phyloP scores from a whole-genome alignment of 2,329 filamentous ascomycete genomes.

The Mollisiaceae sp. region DNA sequence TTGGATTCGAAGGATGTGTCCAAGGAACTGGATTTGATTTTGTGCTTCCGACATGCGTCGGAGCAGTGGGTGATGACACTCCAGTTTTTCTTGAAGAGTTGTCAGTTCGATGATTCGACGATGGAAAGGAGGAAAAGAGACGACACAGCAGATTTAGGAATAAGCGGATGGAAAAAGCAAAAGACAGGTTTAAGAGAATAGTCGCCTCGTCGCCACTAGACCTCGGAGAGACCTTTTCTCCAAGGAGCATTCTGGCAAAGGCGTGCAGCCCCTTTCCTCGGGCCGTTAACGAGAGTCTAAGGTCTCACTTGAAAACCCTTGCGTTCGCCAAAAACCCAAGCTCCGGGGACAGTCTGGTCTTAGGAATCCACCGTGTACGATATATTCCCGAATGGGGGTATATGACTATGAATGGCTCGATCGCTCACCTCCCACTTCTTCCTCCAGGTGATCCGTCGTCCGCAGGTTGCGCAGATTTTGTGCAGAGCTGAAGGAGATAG shows the following conservation, averaged over 20 bases:
- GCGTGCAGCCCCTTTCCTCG: background rate
- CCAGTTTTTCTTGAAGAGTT: constrained; percentile 25
- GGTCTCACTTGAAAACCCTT: constrained; percentile 6
- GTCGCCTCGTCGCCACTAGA: background rate
- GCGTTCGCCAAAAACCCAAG: background rate
- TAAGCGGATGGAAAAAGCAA: background rate
- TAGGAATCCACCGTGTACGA: too few species aligned
- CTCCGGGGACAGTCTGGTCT: background rate
- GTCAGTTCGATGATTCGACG: constrained; percentile 1
- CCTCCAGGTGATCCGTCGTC: constrained; percentile 23
- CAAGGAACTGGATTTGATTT: constrained; percentile 21
- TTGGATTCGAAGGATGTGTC: constrained; percentile 21
- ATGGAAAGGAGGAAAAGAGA: constrained; percentile 5
- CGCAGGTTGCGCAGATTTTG: constrained; percentile 27
- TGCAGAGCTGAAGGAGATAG: constrained; percentile 11
- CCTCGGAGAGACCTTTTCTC: background rate
- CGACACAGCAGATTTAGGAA: background rate
- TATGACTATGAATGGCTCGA: background rate
- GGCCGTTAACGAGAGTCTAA: background rate
- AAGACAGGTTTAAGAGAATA: background rate
- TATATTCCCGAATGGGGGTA: background rate
- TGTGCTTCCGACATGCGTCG: constrained; percentile 27
- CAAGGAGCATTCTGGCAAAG: background rate
- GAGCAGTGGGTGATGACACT: constrained; percentile 24
- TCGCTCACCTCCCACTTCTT: constrained; percentile 28